A percentile compares a stretch with the other conserved stretches of the same genome.
Conservation (phyloP, 2,329 filamentous ascomycete species). For the Epichloe baconii region DNA sequence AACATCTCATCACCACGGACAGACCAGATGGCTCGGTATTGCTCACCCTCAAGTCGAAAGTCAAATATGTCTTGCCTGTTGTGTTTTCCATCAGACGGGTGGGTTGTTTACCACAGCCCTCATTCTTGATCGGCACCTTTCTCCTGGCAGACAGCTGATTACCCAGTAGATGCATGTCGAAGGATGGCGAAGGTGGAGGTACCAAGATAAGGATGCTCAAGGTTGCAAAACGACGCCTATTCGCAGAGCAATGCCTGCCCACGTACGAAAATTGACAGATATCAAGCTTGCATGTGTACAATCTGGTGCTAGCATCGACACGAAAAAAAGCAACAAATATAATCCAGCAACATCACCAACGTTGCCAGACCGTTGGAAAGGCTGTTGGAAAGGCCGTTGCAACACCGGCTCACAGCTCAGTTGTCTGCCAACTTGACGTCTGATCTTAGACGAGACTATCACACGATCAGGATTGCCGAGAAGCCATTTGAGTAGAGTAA, state of each 20-base stretch:
- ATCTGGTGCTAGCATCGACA: background rate
- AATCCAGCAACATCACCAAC: constrained; percentile 2
- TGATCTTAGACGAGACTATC: background rate
- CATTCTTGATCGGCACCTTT: background rate
- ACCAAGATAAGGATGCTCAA: background rate
- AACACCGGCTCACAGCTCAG: background rate
- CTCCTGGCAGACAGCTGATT: background rate
- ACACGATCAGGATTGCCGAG: background rate
- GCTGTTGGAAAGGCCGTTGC: background rate
- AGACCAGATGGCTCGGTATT: too few relatives aligned
- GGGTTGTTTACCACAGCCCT: background rate
- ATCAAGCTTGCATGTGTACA: background rate
- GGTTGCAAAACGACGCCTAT: background rate
- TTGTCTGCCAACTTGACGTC: background rate
- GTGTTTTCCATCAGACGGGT: background rate
- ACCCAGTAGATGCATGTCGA: background rate
- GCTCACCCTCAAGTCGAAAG: background rate
- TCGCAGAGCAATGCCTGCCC: background rate
- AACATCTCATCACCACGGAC: background rate
- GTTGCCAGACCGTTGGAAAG: constrained; percentile 2
- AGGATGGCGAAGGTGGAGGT: background rate
- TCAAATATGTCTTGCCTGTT: background rate
- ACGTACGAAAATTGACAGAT: background rate
- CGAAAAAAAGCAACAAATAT: background rate
- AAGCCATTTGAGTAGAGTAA: background rate